Evolutionary conservation across 306 rosid species (phyloP).

Genomic region (Trifolium fragiferum): DNA sequence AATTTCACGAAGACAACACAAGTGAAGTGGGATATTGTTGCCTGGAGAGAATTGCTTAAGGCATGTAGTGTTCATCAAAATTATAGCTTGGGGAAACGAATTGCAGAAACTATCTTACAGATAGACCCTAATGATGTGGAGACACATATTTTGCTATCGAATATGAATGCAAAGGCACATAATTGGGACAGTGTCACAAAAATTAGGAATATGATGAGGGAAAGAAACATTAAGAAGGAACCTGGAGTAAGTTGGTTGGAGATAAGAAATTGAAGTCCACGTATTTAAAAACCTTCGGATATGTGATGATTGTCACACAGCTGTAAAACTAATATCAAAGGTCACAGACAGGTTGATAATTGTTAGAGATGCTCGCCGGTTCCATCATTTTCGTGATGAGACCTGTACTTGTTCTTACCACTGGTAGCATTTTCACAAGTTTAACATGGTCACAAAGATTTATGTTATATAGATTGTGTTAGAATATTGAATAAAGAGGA

Average conservation of each 20-base stretch:
- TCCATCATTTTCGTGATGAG: constrained; percentile 80
- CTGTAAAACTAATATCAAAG: constrained; percentile 69
- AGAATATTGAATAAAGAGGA: too few relatives aligned
- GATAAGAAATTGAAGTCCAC: constrained; percentile 63
- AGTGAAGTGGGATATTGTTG: constrained; percentile 77
- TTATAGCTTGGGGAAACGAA: constrained; percentile 60
- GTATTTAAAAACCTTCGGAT: constrained; percentile 78
- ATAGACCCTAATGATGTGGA: constrained; percentile 84
- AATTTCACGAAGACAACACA: constrained; percentile 66
- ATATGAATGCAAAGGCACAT: constrained; percentile 68
- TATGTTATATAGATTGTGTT: background rate
- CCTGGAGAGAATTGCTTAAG: constrained; percentile 84
- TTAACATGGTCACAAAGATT: background rate
- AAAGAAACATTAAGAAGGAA: constrained; percentile 77
- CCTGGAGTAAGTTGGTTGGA: constrained; percentile 91
- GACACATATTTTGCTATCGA: constrained; percentile 73
- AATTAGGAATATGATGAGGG: constrained; percentile 77
- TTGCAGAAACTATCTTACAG: constrained; percentile 68
- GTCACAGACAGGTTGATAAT: constrained; percentile 60
- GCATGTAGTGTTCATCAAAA: constrained; percentile 79
- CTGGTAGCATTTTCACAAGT: constrained; percentile 54
- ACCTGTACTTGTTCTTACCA: constrained; percentile 68
- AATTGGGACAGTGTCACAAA: constrained; percentile 71
- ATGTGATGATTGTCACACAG: constrained; percentile 85
- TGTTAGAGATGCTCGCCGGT: constrained; percentile 77